Evolutionary conservation across 2,329 filamentous ascomycete genomes (phyloP), one percentile per base, ranked within the genome.

Genomic region (Calonectria pauciramosa): DNA sequence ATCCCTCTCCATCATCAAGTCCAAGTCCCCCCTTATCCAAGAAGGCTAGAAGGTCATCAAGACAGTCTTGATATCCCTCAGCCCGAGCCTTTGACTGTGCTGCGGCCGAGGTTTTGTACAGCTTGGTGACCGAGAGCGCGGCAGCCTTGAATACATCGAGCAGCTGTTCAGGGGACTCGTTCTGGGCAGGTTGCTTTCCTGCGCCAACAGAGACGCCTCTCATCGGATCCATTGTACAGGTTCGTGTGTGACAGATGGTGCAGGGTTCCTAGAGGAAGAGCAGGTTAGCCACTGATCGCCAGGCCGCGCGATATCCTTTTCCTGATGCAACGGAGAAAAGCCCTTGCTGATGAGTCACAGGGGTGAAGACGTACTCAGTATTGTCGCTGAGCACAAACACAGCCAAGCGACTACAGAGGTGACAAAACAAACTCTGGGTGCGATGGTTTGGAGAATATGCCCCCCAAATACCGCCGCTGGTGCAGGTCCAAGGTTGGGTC

Each of bases 111-210:
- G 93, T 96, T 86, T 98, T 98, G 88, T 99, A 99, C 18, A 99
- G 92, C 82, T 97, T 98, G 63, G 97, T 99, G 70, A 99, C 96
- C 8, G 96, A 98, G 41, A 98, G 90, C 26, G 97, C 97, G 41
- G 97, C 97, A 20, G 94, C 93, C 85, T 96, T 97, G 90, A 99
- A 99, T 73, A 95, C 93, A 80, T 96, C 93, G 72, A 98, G 92
- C 63, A 98, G 92, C 82, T 92, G 90, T 82, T 93, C 92, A 23
- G 91, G 89, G 23, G 88, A 86, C 79, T 86, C 83, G 81, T 78
- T 79, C 56, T 82, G 82, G 52, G 79, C 74, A 68, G 81, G 74
- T 71, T 86, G 82, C 75, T 81, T 84, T 28, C 80, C 83, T 13
- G 73, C 56, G 28, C 78, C 75, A 23, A 77, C 72, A 59, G 82